Evolutionary conservation across 2,329 filamentous ascomycete species (phyloP).

Genomic region (Penicillium sp.): DNA sequence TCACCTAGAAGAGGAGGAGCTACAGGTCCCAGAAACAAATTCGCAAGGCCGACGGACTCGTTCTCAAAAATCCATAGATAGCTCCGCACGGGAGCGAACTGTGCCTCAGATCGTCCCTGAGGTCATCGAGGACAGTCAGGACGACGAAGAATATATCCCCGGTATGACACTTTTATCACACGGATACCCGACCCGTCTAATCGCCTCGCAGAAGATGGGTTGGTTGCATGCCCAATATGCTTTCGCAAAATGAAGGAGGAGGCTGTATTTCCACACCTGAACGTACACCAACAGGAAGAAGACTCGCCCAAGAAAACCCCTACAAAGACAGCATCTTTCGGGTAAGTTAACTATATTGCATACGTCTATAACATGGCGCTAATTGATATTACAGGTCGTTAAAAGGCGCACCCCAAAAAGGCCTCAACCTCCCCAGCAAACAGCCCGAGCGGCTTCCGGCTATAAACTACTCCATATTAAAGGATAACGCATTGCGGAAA

Average conservation of each 20-base stretch:
- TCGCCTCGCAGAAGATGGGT: slow-evolving; percentile 59
- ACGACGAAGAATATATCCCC: slow-evolving; percentile 33
- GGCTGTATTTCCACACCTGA: slow-evolving; percentile 78
- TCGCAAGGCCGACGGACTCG: slow-evolving; percentile 34
- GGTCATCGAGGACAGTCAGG: slow-evolving; percentile 41
- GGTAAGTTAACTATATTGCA: slow-evolving; percentile 20
- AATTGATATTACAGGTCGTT: slow-evolving; percentile 20
- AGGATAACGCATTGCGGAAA: slow-evolving; percentile 71
- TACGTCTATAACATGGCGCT: slow-evolving; percentile 10
- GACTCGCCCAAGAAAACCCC: slow-evolving; percentile 3
- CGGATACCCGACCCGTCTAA: slow-evolving; percentile 9
- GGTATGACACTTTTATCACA: slow-evolving; percentile 21
- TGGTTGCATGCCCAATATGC: slow-evolving; percentile 84
- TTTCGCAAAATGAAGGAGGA: slow-evolving; percentile 72
- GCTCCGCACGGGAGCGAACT: neutral
- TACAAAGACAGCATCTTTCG: slow-evolving; percentile 21
- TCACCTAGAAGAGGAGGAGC: slow-evolving; percentile 35
- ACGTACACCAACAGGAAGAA: slow-evolving; percentile 47
- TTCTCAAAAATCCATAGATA: slow-evolving; percentile 21
- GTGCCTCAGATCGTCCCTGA: slow-evolving; percentile 14
- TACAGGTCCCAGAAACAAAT: slow-evolving; percentile 29
- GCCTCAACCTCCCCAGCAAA: slow-evolving; percentile 28
- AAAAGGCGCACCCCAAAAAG: slow-evolving; percentile 18
- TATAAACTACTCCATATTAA: slow-evolving; percentile 84
- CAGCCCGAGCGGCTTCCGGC: slow-evolving; percentile 67